Base-by-base conservation (phyloP, 2,329 filamentous ascomycete species). In the Allantophomopsis cytisporea region DNA sequence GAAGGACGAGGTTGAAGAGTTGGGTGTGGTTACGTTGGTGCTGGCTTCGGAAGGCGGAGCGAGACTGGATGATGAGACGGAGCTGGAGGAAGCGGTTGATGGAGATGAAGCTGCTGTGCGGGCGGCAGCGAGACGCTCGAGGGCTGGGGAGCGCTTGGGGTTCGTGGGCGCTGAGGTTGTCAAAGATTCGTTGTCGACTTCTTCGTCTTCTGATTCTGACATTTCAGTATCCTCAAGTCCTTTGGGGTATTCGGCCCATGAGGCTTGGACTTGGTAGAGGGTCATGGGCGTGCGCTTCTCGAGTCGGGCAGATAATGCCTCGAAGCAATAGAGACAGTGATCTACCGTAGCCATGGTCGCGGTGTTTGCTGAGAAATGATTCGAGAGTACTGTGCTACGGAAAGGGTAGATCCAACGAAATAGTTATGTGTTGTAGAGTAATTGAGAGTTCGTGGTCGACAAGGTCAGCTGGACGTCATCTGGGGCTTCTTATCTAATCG, bases 321-420 rank as follows among this genome's bases (percentile, higher is more conserved):
- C 91, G 68, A 98, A 96, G 66, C 88, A 95, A 61, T 80, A 88
- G 54, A 89, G 77, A 61, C 88, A 95, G 62, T 96, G 89, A 43
- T 80, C 80, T 51, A 74, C 63, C 41, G 82, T 81, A 37, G 91
- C 89, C 89, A 96, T 96, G 10, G 11, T 28, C 23, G 23, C 23
- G 23, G 23, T 28, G 23, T 28, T 6, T 28, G 7, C 23, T 10
- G 23, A 8, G 11, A 10, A 8, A 10, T 28, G 11, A 28, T 28
- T 28, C 23, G 23, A 28, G 23, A 28, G 23, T 28, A 28, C 23
- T 28, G 23, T 28, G 23, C 23, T 28, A 28, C 10, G 23, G 23
- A 28, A 28, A 28, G 3, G 23, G 23, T 12, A 28, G 23, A 28
- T 28, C 23, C 11, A 28, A 8, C 7, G 11, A 12, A 28, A 8